A percentile compares a stretch with the other conserved stretches of the same genome.
phyloP scores from a whole-genome alignment of 768 basidiomycete genomes.

The Russula ochroleuca region DNA sequence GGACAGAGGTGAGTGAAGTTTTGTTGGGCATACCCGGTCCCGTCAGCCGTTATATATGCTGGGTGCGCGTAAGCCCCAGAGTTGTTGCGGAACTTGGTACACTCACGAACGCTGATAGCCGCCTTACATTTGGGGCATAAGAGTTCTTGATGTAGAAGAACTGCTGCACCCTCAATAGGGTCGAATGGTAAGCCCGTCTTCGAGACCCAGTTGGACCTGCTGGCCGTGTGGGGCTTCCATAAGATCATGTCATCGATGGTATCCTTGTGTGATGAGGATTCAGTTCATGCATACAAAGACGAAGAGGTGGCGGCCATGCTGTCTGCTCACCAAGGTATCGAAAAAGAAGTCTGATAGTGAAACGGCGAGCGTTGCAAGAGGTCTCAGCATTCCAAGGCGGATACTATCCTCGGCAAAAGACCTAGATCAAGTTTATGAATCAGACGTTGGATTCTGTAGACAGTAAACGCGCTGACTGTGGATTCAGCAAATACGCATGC shows the following conservation, averaged over 20 bases:
- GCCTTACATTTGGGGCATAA: constrained; percentile 37
- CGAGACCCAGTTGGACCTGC: constrained; percentile 26
- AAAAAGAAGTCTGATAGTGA: constrained; percentile 5
- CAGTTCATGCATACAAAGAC: not conserved
- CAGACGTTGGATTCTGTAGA: not conserved
- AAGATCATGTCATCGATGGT: constrained; percentile 25
- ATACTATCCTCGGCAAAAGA: constrained; percentile 32
- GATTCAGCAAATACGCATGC: constrained; percentile 41
- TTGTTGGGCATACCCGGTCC: constrained; percentile 48
- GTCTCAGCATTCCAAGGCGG: constrained; percentile 13
- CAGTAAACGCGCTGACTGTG: constrained; percentile 31
- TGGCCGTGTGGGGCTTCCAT: constrained; percentile 23
- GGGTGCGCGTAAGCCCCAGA: constrained; percentile 14
- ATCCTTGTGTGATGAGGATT: constrained; percentile 17
- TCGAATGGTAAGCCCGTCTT: constrained; percentile 33
- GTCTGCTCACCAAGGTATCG: constrained; percentile 15
- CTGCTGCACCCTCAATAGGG: constrained; percentile 35
- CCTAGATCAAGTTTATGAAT: constrained; percentile 9
- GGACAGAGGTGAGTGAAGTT: constrained; percentile 39
- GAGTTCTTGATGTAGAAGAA: constrained; percentile 31
- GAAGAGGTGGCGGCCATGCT: not conserved
- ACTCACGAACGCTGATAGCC: constrained; percentile 35
- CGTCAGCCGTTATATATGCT: constrained; percentile 42
- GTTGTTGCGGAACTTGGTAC: not conserved
- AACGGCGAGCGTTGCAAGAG: not conserved